phyloP scores from a whole-genome alignment of 495 filamentous ascomycete species.

The Sordaria brevicollis region DNA sequence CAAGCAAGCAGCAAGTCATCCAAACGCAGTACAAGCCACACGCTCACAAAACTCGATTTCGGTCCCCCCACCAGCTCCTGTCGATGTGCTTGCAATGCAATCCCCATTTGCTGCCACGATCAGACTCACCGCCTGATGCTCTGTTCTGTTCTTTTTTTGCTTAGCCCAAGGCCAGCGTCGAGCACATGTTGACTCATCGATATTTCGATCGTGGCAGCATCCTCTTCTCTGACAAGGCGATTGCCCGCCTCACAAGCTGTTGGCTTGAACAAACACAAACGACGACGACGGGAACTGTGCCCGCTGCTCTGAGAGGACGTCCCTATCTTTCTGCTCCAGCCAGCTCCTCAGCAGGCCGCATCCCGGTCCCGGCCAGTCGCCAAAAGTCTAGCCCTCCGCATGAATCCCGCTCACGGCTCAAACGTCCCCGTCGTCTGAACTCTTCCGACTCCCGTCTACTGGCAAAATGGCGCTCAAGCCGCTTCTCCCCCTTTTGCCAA shows the following conservation, averaged over 20 bases:
- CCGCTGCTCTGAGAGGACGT: neutral
- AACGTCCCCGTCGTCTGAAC: neutral
- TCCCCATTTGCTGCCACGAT: neutral
- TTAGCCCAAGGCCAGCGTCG: neutral
- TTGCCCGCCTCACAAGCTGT: neutral
- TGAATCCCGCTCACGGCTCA: neutral
- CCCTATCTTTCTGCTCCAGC: no score
- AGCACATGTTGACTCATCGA: neutral
- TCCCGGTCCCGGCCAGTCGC: neutral
- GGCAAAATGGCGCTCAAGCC: neutral
- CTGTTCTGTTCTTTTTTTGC: no score
- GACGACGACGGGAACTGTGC: neutral
- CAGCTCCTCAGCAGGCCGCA: neutral
- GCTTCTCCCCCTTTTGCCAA: neutral
- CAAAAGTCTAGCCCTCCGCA: neutral
- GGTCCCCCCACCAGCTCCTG: neutral
- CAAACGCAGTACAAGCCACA: neutral
- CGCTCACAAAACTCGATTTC: neutral
- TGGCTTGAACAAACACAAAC: neutral
- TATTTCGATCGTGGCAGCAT: neutral
- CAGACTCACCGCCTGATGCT: neutral
- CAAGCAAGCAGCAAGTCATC: neutral
- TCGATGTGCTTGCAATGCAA: neutral
- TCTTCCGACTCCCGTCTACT: neutral
- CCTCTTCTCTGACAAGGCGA: neutral